Evolutionary conservation across 805 yeast species (phyloP), one percentile per base, ranked within the genome.

Genomic region (Suhomyces xylopsoci): DNA sequence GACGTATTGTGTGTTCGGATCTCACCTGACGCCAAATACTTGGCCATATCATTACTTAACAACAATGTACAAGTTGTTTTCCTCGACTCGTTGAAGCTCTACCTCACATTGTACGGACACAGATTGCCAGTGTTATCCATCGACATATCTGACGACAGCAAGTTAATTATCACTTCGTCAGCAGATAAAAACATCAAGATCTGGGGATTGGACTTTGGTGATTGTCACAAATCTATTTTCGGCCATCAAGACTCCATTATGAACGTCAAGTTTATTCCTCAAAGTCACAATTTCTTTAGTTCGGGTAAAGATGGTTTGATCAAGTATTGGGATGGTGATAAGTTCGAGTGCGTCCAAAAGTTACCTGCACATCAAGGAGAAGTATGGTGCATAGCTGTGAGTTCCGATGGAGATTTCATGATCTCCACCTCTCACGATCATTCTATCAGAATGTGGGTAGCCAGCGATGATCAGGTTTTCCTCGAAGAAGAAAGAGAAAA

Each of bases 121-220:
- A 94, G 93, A 66, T 79, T 94, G 55, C 99, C 99, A 0, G 99
- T 94, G 2, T 76, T 94, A 50, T 87, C 97, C 2, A 82, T 94
- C 59, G 99, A 94, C 66, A 91, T 94, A 44, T 89, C 98, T 1
- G 78, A 69, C 60, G 99, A 94, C 68, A 85, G 93, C 38, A 93
- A 94, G 69, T 68, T 94, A 60, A 80, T 94, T 55, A 84, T 93
- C 50, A 90, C 98, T 0, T 89, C 97, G 3, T 90, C 97, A 1
- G 99, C 99, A 0, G 99, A 94, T 71, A 94, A 94, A 70, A 94
- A 94, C 69, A 89, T 94, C 65, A 91, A 96, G 71, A 88, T 94
- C 53, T 94, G 99, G 99, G 99, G 99, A 49, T 75, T 94, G 53
- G 99, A 94, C 68, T 94, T 94, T 70, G 99, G 99, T 71, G 99